Conservation (phyloP, 768 basidiomycete species). For the Calvatia gigantea region DNA sequence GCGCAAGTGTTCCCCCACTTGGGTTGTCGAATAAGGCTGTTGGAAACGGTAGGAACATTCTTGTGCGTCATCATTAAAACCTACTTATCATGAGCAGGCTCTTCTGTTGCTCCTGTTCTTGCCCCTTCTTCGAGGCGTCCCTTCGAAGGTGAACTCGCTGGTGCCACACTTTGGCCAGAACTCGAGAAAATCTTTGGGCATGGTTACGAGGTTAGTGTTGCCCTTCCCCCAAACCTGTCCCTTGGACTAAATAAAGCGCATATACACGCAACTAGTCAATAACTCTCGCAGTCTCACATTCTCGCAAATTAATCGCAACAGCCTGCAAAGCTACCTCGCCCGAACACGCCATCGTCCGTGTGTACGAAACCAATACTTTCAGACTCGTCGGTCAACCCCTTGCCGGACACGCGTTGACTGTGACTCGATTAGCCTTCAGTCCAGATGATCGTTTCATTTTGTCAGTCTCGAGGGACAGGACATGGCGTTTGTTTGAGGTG, state of each 20-base stretch:
- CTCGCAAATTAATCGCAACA: conserved; percentile 72
- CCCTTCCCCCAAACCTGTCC: neutral
- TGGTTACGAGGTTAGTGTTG: conserved; percentile 80
- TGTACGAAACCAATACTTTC: conserved; percentile 74
- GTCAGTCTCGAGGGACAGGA: conserved; percentile 87
- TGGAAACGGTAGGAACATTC: conserved; percentile 49
- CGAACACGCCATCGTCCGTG: conserved; percentile 86
- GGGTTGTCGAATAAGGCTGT: conserved; percentile 93
- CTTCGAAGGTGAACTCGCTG: conserved; percentile 87
- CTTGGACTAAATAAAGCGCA: neutral
- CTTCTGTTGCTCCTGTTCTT: conserved; percentile 21
- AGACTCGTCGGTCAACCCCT: conserved; percentile 70
- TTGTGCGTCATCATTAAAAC: neutral
- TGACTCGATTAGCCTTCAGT: conserved; percentile 89
- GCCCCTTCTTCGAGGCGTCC: conserved; percentile 43
- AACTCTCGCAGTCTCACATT: conserved; percentile 71
- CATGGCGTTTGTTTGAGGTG: conserved; percentile 79
- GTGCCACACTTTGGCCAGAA: conserved; percentile 93
- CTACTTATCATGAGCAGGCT: conserved; percentile 2
- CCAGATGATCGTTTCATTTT: conserved; percentile 76
- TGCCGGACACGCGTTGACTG: conserved; percentile 81
- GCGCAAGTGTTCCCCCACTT: conserved; percentile 89
- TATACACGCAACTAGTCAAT: conserved; percentile 56
- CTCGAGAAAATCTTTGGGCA: conserved; percentile 96
- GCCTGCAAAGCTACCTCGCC: conserved; percentile 85